phyloP scores from a whole-genome alignment of 1,139 yeast genomes.

The Nadsonia commutata region DNA sequence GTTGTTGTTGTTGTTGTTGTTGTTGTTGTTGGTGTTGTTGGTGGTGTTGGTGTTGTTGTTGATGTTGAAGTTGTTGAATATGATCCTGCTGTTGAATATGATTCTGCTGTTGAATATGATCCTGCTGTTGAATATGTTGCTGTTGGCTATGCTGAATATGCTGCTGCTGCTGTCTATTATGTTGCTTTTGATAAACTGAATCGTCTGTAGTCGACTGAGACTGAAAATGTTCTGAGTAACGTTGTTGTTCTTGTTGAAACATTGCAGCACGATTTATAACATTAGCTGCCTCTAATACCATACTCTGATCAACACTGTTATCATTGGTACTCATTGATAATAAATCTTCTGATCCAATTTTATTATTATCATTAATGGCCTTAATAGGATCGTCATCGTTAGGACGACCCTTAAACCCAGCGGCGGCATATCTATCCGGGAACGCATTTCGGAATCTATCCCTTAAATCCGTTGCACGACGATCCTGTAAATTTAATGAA shows the following conservation, averaged over 20 bases:
- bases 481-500: constrained; percentile 22
- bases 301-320: neutral
- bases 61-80: neutral
- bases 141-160: too few species aligned
- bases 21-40: neutral
- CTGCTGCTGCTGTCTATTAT: neutral
- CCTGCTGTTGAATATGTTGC: neutral
- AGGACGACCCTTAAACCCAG: constrained; percentile 28
- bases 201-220: constrained; percentile 6
- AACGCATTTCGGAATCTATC: constrained; percentile 32
- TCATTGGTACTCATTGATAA: neutral
- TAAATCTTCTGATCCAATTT: neutral
- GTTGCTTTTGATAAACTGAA: neutral
- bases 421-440: constrained; percentile 29
- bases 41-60: neutral
- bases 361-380: neutral
- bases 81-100: neutral
- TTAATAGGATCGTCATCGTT: neutral
- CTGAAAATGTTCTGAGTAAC: neutral
- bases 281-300: neutral
- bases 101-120: neutral
- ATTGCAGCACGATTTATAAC: neutral
- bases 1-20: neutral
- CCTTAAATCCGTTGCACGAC: constrained; percentile 30
- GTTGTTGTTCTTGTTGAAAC: neutral